phyloP scores from a whole-genome alignment of 192 early-diverging fungal genomes.

The Thamnidium elegans region DNA sequence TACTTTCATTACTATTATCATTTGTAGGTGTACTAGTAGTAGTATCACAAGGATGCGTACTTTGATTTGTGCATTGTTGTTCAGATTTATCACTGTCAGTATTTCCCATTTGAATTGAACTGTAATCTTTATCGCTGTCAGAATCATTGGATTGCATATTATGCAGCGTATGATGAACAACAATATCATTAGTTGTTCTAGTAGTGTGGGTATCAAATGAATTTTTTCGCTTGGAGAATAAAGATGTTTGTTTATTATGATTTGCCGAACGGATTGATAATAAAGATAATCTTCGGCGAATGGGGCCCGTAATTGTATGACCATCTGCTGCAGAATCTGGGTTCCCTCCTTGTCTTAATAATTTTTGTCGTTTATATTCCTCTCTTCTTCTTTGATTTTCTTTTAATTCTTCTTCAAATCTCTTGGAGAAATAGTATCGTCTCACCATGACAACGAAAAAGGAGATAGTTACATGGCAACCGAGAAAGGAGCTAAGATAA shows the following conservation, averaged over 20 bases:
- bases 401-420: conserved; percentile 28
- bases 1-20: not conserved
- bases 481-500: conserved; percentile 24
- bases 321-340: not conserved
- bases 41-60: not conserved
- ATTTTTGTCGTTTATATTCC: conserved; percentile 6
- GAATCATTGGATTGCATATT: not conserved
- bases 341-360: not conserved
- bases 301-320: not conserved
- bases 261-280: conserved; percentile 11
- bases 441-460: conserved; percentile 27
- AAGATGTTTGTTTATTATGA: not conserved
- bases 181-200: not conserved
- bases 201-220: not conserved
- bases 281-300: conserved; percentile 14
- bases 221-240: not conserved
- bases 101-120: not conserved
- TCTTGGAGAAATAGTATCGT: conserved; percentile 29
- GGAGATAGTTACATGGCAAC: conserved; percentile 22
- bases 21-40: too few relatives aligned
- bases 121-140: not conserved
- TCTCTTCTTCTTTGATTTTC: conserved; percentile 15
- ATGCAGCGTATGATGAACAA: not conserved
- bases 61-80: not conserved
- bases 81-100: not conserved